phyloP scores from a whole-genome alignment of 1,284 basidiomycete genomes.

The Pseudozyma hubeiensis region DNA sequence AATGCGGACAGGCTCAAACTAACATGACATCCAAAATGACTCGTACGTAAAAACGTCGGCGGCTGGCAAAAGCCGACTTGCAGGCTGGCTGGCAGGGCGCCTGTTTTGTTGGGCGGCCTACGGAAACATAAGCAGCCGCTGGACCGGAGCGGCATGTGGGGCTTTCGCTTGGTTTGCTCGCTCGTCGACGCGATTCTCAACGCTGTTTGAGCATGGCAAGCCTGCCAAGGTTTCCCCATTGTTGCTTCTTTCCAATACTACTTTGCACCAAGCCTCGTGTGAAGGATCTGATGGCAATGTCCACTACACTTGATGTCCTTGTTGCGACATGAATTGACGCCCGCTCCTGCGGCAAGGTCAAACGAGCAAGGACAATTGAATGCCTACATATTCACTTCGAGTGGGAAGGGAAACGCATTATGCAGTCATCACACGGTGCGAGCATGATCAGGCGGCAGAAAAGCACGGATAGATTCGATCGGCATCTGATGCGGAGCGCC shows the following conservation, averaged over 20 bases:
- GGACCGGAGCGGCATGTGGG: conserved; percentile 17
- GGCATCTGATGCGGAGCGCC: conserved; percentile 4
- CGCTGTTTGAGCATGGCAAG: too few species aligned
- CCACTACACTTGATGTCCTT: too few species aligned
- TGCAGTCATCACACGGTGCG: conserved; percentile 6
- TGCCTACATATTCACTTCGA: too few species aligned
- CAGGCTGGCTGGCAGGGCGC: background rate
- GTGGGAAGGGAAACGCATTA: conserved; percentile 2
- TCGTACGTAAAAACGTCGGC: conserved; percentile 11
- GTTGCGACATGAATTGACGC: too few species aligned
- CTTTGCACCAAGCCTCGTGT: too few species aligned
- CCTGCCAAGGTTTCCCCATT: too few species aligned
- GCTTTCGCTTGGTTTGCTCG: conserved; percentile 40
- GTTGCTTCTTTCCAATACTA: background rate
- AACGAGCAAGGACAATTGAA: too few species aligned
- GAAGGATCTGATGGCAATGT: too few species aligned
- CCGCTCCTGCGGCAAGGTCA: too few species aligned
- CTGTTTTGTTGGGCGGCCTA: conserved; percentile 23
- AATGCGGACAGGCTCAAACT: too few species aligned
- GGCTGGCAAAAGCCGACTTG: background rate
- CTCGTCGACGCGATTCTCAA: conserved; percentile 4
- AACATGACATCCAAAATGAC: background rate
- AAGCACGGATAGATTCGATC: conserved; percentile 9
- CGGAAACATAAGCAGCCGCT: conserved; percentile 1
- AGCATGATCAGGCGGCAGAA: background rate